A percentile compares a stretch with the other conserved stretches of the same genome.
Conservation (phyloP, 495 filamentous ascomycete species). For the Penicillium salamii region DNA sequence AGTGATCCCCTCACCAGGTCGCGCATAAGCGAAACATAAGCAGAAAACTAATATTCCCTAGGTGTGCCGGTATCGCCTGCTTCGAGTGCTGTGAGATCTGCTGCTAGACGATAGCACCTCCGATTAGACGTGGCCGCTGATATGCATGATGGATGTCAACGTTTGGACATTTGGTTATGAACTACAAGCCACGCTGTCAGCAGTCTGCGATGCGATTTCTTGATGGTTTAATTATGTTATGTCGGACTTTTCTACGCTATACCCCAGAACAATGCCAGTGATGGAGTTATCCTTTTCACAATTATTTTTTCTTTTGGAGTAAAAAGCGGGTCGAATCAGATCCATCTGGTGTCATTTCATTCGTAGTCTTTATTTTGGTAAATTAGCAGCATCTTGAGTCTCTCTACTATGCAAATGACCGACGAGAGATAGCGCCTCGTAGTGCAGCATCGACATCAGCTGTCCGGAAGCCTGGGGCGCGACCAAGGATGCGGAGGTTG, state of each 20-base stretch:
- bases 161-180: neutral
- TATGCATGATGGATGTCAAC: neutral
- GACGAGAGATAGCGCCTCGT: slow-evolving; percentile 16
- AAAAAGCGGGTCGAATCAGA: no score
- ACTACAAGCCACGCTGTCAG: neutral
- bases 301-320: no score
- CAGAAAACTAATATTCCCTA: slow-evolving; percentile 14
- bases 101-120: slow-evolving; percentile 28
- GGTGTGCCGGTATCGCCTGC: slow-evolving; percentile 43
- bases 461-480: slow-evolving; percentile 26
- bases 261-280: slow-evolving; percentile 11
- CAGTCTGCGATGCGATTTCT: neutral
- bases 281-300: slow-evolving; percentile 4
- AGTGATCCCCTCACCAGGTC: slow-evolving; percentile 13
- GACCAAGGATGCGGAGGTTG: slow-evolving; percentile 25
- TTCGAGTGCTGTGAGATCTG: slow-evolving; percentile 48
- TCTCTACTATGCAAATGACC: neutral
- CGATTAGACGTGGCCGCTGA: neutral
- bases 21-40: slow-evolving; percentile 1
- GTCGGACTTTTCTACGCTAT: slow-evolving; percentile 1
- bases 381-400: no score
- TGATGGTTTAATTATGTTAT: neutral
- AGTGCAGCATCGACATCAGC: slow-evolving; percentile 27
- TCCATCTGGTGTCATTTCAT: no score
- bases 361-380: no score